Conservation (phyloP, 345 rosid genomes). For the Gossypium longicalyx region DNA sequence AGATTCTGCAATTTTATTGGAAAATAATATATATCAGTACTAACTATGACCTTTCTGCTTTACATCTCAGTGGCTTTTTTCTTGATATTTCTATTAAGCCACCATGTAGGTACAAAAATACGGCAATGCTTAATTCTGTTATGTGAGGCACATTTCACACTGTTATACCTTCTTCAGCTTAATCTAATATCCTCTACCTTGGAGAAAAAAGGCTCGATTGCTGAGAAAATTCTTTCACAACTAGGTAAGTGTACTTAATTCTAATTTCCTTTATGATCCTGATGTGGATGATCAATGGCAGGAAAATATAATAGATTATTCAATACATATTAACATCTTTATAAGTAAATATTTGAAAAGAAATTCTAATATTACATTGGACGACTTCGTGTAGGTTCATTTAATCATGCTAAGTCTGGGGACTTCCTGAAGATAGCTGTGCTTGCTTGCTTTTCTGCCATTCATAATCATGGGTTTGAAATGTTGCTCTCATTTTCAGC, state of each 20-base stretch:
- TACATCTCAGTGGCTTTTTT: constrained; percentile 13
- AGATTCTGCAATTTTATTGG: neutral
- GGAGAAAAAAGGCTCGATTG: constrained; percentile 8
- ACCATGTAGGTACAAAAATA: neutral
- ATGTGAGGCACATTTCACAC: constrained; percentile 21
- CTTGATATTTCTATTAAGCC: constrained; percentile 19
- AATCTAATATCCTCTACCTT: constrained; percentile 6
- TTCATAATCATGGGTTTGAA: constrained; percentile 90
- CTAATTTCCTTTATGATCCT: neutral
- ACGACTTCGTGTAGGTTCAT: constrained; percentile 31
- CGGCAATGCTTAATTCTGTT: constrained; percentile 13
- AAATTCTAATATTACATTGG: constrained; percentile 1
- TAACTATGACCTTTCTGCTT: constrained; percentile 8
- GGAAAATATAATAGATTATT: neutral
- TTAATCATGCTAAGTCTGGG: constrained; percentile 40
- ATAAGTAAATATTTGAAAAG: no score
- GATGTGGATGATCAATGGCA: neutral
- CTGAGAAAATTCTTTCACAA: constrained; percentile 11
- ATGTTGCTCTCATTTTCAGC: constrained; percentile 90
- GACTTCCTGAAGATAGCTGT: constrained; percentile 86
- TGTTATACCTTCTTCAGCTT: constrained; percentile 17
- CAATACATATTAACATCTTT: neutral
- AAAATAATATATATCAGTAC: constrained; percentile 5
- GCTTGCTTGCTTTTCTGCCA: constrained; percentile 89
- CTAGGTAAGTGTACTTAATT: constrained; percentile 5